Evolutionary conservation across 371 early-diverging fungal genomes (phyloP).

Genomic region (Sporodiniella umbellata): DNA sequence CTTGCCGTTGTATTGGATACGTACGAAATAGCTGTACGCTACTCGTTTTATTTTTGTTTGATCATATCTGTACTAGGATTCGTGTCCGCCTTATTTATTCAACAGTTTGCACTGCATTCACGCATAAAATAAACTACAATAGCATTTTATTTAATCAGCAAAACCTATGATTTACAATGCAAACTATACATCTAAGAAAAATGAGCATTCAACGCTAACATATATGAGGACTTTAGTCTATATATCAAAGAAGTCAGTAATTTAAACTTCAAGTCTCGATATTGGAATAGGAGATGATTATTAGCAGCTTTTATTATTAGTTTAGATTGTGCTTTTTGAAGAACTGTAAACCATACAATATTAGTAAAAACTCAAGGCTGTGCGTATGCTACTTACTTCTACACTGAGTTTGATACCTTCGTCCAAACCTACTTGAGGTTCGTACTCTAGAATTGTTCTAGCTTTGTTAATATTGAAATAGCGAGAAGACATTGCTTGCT

Average conservation of each 20-base stretch:
- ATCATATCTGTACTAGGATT: slow-evolving; percentile 29
- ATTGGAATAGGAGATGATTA: no score
- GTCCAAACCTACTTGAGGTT: slow-evolving; percentile 67
- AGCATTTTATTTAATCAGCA: no score
- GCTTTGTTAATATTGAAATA: slow-evolving; percentile 84
- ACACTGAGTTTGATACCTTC: slow-evolving; percentile 64
- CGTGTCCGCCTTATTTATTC: slow-evolving; percentile 43
- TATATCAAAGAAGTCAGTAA: no score
- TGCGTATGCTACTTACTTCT: slow-evolving; percentile 22
- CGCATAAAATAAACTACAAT: slow-evolving; percentile 26
- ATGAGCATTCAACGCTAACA: no score
- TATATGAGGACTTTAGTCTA: no score
- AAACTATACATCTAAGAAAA: no score
- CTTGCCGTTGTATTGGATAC: slow-evolving; percentile 39
- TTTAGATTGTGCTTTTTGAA: no score
- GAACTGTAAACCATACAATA: no score
- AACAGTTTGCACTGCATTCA: slow-evolving; percentile 43
- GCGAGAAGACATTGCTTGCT: slow-evolving; percentile 71
- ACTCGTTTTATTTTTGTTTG: slow-evolving; percentile 32
- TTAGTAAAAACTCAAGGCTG: not conserved
- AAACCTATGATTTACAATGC: no score
- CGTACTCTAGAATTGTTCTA: slow-evolving; percentile 72
- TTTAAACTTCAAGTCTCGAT: no score
- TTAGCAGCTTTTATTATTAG: no score
- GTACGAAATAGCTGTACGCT: slow-evolving; percentile 32